Base-by-base conservation (phyloP, 2,329 filamentous ascomycete genomes). In the Fusarium devonianum region DNA sequence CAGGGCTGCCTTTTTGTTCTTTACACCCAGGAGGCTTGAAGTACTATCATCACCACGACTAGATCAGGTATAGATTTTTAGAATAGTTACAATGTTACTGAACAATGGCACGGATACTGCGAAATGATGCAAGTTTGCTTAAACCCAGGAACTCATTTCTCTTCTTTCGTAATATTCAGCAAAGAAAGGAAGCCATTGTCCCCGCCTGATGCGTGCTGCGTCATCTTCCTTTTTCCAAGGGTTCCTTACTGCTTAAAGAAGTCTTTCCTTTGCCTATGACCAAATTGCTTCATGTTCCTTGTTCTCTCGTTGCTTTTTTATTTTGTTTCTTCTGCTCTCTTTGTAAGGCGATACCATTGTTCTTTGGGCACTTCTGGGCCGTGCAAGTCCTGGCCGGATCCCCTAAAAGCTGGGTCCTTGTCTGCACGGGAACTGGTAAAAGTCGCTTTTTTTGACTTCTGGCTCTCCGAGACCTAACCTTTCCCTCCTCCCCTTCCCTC, bases 361-460 rank as follows among this genome's bases (percentile, higher is more conserved):
- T 49, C 39, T n/a, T 57, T 39, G 42, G 40, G 26, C 41, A 33
- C 18, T 28, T 45, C 23, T 47, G 23, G 26, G 43, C 38, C 21
- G 38, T 40, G 18, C 25, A 32, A 34, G 26, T 36, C 45, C 32
- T 45, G 52, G 21, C 39, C 21, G 25, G 56, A 39, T 51, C 47
- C 48, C 56, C 48, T 49, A 51, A 43, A 32, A 23, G 43, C 36
- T 36, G 29, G 45, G 49, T 38, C 53, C 50, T 40, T 40, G 53
- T 43, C 37, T 34, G 33, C 44, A 35, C 21, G 42, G 49, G 39
- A 46, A 47, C n/a, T n/a, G n/a, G 45, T 26, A 52, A 52, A 58
- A 44, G 51, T 63, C 51, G 43, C 49, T 54, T 48, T 47, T 45
- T 44, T 53, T 35, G 10, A 41, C 23, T 41, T 45, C 40, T 50